phyloP scores from a whole-genome alignment of 495 filamentous ascomycete species.

The Neurospora sp. region DNA sequence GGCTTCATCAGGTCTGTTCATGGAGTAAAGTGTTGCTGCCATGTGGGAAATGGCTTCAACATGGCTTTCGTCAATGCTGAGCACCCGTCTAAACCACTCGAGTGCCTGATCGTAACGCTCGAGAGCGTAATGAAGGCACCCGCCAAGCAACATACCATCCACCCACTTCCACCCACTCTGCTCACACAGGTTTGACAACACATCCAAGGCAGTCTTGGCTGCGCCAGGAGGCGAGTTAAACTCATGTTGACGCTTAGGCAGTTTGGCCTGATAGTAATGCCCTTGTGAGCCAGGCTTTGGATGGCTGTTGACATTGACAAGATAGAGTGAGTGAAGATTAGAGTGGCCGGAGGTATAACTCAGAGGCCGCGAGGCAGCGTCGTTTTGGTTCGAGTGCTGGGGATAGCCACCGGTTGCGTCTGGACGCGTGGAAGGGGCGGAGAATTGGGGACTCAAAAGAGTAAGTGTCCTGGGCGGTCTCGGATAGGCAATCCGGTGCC shows the following conservation, averaged over 20 bases:
- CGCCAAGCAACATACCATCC: constrained; percentile 88
- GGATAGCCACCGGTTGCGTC: constrained; percentile 9
- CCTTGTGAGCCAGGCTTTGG: constrained; percentile 1
- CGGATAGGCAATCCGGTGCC: constrained; percentile 33
- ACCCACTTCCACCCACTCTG: constrained; percentile 90
- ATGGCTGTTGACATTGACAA: constrained; percentile 1
- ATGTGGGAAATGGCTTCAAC: constrained; percentile 93
- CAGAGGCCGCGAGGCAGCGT: constrained; percentile 7
- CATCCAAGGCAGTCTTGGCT: constrained; percentile 64
- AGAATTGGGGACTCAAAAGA: neutral
- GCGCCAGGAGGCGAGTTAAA: constrained; percentile 25
- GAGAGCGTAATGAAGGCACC: constrained; percentile 87
- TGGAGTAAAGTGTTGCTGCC: constrained; percentile 75
- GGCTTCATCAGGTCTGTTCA: constrained; percentile 75
- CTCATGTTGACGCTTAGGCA: constrained; percentile 10
- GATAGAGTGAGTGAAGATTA: neutral
- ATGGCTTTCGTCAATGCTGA: constrained; percentile 76
- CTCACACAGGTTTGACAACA: constrained; percentile 70
- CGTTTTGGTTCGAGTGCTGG: constrained; percentile 17
- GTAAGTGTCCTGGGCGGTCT: constrained; percentile 30
- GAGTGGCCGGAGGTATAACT: neutral
- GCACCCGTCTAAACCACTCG: constrained; percentile 80
- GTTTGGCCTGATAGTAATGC: constrained; percentile 9
- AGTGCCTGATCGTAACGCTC: constrained; percentile 78
- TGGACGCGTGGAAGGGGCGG: neutral